Percentiles rank a stretch among this genome's conserved stretches.
Conservation (phyloP, 106 monocot genomes). For the Xerophyta viscosa region DNA sequence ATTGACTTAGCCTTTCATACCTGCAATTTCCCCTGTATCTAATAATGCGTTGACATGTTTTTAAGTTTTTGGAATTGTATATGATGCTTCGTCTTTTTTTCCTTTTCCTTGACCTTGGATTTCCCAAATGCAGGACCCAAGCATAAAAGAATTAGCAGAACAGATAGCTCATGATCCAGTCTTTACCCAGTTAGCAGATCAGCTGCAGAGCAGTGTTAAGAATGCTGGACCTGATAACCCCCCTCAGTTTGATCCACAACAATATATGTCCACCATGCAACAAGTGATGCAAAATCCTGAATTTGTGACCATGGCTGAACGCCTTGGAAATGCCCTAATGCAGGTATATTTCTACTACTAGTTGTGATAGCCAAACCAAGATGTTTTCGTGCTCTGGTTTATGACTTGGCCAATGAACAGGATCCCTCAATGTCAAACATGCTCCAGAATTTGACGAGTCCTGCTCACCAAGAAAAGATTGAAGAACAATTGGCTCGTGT, state of each 20-base stretch:
- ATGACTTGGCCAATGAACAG: conserved; percentile 29
- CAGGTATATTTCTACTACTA: conserved; percentile 35
- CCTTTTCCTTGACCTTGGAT: not conserved
- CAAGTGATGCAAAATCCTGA: conserved; percentile 95
- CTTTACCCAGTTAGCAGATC: conserved; percentile 88
- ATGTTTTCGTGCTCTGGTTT: not conserved
- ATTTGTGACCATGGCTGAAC: conserved; percentile 87
- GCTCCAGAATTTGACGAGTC: conserved; percentile 69
- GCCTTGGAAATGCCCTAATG: conserved; percentile 81
- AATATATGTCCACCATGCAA: conserved; percentile 83
- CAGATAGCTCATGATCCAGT: conserved; percentile 86
- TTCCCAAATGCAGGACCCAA: conserved; percentile 59
- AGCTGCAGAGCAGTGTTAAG: conserved; percentile 71
- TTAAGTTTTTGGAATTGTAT: not conserved
- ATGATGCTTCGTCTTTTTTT: not conserved
- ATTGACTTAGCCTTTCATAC: too few relatives aligned
- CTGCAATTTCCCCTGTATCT: too few relatives aligned
- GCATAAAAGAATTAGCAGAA: conserved; percentile 83
- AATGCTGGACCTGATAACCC: conserved; percentile 32
- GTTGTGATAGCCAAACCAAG: not conserved
- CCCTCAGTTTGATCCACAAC: conserved; percentile 60
- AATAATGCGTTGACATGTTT: too few relatives aligned
- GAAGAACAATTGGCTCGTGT: conserved; percentile 71
- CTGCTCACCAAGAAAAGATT: conserved; percentile 55
- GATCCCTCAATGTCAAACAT: conserved; percentile 76